phyloP scores from a whole-genome alignment of 1,284 basidiomycete species.

The Cerrena zonata region DNA sequence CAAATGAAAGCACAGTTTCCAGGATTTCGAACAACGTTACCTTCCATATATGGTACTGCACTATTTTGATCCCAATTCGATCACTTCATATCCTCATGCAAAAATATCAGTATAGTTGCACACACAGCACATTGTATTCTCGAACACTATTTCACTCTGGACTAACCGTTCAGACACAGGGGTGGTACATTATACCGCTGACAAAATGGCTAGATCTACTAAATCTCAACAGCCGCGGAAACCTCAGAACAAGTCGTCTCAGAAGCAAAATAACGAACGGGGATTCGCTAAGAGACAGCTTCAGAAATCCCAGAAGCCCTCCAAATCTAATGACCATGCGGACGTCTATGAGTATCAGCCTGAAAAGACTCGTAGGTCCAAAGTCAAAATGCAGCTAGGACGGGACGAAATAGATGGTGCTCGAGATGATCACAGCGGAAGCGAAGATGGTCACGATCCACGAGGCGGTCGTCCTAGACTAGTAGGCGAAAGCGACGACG shows the following conservation, averaged over 20 bases:
- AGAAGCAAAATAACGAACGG: constrained; percentile 34
- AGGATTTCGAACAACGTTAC: not conserved
- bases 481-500: constrained; percentile 55
- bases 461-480: constrained; percentile 39
- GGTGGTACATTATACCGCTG: too few relatives aligned
- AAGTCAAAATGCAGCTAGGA: constrained; percentile 50
- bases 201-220: constrained; percentile 1
- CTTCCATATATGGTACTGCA: not conserved
- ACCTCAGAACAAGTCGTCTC: not conserved
- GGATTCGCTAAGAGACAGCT: constrained; percentile 52
- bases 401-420: constrained; percentile 46
- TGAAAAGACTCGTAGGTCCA: constrained; percentile 50
- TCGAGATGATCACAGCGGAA: constrained; percentile 33
- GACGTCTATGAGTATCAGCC: constrained; percentile 64
- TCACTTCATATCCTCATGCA: not conserved
- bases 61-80: not conserved
- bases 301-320: constrained; percentile 34
- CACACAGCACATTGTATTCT: too few relatives aligned
- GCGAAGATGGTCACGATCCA: constrained; percentile 31
- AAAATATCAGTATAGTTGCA: too few relatives aligned
- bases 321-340: constrained; percentile 16
- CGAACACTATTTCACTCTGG: too few relatives aligned
- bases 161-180: too few relatives aligned
- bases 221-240: not conserved
- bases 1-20: too few relatives aligned